Percentiles rank a stretch among this genome's conserved stretches.
These are phyloP conservation scores for Tuber brumale DNA, from an alignment of 495 filamentous ascomycete species.

Conservation along the genomic window DNA sequence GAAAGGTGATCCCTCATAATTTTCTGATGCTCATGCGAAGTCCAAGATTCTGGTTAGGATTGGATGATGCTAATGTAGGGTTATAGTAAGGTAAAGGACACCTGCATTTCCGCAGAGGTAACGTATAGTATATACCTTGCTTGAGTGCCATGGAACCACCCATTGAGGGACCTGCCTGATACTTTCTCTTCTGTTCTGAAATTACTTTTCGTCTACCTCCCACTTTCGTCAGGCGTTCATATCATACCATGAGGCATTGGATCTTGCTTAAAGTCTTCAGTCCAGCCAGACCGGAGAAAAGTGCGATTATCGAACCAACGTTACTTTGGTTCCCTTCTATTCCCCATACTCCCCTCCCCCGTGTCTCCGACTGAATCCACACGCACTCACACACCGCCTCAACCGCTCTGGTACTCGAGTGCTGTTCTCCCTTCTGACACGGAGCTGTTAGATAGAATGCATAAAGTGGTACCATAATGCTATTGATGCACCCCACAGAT, in stretches of 20 bases:
- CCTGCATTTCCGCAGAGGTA: background rate
- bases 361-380: background rate
- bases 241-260: background rate
- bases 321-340: background rate
- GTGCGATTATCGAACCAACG: background rate
- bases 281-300: background rate
- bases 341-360: background rate
- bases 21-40: background rate
- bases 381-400: background rate
- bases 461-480: background rate
- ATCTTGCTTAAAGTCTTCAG: background rate
- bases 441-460: background rate
- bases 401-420: background rate
- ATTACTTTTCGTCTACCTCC: background rate
- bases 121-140: background rate
- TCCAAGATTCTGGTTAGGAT: background rate
- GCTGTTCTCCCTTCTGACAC: background rate
- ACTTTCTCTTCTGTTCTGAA: background rate
- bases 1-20: background rate
- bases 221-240: background rate
- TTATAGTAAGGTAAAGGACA: background rate
- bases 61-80: background rate
- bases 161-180: background rate
- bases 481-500: background rate
- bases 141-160: background rate